A percentile compares a stretch with the other conserved stretches of the same genome.
Conservation (phyloP, 768 basidiomycete species). For the Flagelloscypha sp. region DNA sequence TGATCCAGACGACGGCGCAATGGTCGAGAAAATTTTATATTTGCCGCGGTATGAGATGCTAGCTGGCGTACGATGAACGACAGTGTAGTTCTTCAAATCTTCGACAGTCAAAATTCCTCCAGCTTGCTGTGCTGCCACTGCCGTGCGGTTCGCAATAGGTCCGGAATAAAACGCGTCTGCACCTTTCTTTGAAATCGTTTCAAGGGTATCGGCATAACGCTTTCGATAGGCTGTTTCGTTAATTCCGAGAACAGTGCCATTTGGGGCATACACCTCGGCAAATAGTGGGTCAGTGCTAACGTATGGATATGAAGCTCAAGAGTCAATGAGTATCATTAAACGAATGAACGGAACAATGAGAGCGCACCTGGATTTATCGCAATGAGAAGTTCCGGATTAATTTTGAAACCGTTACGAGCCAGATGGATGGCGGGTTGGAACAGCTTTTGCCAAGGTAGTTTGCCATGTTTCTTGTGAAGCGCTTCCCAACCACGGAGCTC, state of each 20-base stretch:
- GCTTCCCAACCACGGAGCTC: conserved; percentile 63
- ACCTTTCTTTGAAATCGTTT: conserved; percentile 13
- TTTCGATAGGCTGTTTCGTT: conserved; percentile 17
- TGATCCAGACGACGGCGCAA: conserved; percentile 28
- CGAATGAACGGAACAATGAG: background rate
- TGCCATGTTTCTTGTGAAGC: conserved; percentile 59
- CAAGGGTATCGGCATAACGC: conserved; percentile 19
- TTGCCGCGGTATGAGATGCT: conserved; percentile 20
- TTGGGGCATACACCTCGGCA: conserved; percentile 20
- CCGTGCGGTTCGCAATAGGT: conserved; percentile 10
- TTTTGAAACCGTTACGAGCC: no score
- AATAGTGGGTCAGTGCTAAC: conserved; percentile 15
- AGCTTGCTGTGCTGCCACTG: conserved; percentile 6
- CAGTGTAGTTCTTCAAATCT: conserved; percentile 12
- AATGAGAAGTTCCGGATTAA: no score
- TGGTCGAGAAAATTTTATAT: conserved; percentile 25
- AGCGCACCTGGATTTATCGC: background rate
- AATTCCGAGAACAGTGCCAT: conserved; percentile 13
- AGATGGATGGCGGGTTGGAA: conserved; percentile 53
- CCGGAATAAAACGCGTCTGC: conserved; percentile 18
- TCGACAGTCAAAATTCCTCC: conserved; percentile 14
- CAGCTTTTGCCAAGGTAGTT: conserved; percentile 51
- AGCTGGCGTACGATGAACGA: conserved; percentile 14
- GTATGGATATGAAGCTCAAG: conserved; percentile 1
- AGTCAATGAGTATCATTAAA: background rate